phyloP scores from a whole-genome alignment of 139 green algal genomes.

The Yamagishiella unicocca region DNA sequence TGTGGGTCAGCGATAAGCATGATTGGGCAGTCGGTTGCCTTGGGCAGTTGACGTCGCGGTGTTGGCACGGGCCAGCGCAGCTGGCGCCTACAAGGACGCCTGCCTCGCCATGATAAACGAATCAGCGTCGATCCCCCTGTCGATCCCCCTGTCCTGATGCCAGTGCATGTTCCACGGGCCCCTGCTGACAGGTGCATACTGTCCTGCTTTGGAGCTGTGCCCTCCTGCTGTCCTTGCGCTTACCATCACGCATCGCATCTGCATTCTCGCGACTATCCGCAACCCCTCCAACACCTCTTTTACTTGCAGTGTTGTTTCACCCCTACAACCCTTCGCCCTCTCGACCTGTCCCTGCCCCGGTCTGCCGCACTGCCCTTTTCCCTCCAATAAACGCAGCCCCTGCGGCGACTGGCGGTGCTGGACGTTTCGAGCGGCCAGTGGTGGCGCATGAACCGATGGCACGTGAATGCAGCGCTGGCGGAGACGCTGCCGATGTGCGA shows the following conservation, averaged over 20 bases:
- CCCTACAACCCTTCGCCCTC: not conserved
- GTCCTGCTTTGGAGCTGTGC: not conserved
- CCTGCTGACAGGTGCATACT: too few species aligned
- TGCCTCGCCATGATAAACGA: too few species aligned
- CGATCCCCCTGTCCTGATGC: too few species aligned
- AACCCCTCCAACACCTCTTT: not conserved
- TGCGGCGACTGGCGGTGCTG: not conserved
- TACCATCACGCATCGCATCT: not conserved
- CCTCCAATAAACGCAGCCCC: too few species aligned
- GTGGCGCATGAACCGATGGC: constrained; percentile 1
- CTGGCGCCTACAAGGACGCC: too few species aligned
- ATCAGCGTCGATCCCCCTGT: too few species aligned
- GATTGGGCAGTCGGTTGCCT: too few species aligned
- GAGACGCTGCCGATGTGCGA: constrained; percentile 7
- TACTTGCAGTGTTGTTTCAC: not conserved
- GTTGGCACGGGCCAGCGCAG: too few species aligned
- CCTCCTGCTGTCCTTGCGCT: not conserved
- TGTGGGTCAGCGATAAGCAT: too few species aligned
- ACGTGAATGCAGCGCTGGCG: not conserved
- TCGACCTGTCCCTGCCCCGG: not conserved
- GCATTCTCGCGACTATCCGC: not conserved
- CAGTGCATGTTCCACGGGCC: too few species aligned
- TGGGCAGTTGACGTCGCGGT: too few species aligned
- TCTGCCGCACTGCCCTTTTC: too few species aligned
- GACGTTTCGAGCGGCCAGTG: not conserved